Conservation (phyloP, 2,329 filamentous ascomycete genomes). For the Westerdykella ornata region DNA sequence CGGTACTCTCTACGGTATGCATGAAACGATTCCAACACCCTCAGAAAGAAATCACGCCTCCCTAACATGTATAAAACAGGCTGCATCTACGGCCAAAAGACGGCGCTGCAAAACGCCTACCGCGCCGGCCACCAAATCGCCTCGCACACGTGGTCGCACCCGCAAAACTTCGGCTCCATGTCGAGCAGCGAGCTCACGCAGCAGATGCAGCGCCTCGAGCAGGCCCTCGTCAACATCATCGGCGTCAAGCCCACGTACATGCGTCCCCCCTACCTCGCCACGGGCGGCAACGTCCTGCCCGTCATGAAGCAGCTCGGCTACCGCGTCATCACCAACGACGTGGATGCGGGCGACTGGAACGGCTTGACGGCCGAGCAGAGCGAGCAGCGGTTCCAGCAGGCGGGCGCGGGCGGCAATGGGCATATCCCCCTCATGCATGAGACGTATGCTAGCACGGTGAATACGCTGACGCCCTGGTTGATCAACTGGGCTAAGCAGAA, state of each 20-base stretch:
- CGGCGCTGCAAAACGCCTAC: constrained; percentile 28
- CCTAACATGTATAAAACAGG: constrained; percentile 12
- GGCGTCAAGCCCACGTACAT: constrained; percentile 35
- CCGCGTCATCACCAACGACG: constrained; percentile 30
- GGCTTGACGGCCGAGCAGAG: constrained; percentile 28
- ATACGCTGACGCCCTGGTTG: constrained; percentile 32
- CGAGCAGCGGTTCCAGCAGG: constrained; percentile 27
- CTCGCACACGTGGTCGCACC: constrained; percentile 33
- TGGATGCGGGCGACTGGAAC: constrained; percentile 33
- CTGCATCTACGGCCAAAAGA: constrained; percentile 32
- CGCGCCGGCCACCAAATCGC: constrained; percentile 33
- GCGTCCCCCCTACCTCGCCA: constrained; percentile 34
- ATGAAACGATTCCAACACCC: background rate
- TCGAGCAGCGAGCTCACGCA: constrained; percentile 23
- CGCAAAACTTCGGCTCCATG: constrained; percentile 28
- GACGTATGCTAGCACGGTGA: constrained; percentile 29
- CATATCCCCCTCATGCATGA: constrained; percentile 35
- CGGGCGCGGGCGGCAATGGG: constrained; percentile 30
- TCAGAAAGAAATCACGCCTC: background rate
- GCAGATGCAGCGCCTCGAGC: constrained; percentile 31
- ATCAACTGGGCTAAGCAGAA: constrained; percentile 35
- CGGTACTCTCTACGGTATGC: constrained; percentile 24
- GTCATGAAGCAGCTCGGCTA: constrained; percentile 33
- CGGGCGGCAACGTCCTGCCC: constrained; percentile 25
- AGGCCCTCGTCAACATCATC: constrained; percentile 33